Evolutionary conservation across 2,329 filamentous ascomycete species (phyloP).

Genomic region (Catunica adiposa): DNA sequence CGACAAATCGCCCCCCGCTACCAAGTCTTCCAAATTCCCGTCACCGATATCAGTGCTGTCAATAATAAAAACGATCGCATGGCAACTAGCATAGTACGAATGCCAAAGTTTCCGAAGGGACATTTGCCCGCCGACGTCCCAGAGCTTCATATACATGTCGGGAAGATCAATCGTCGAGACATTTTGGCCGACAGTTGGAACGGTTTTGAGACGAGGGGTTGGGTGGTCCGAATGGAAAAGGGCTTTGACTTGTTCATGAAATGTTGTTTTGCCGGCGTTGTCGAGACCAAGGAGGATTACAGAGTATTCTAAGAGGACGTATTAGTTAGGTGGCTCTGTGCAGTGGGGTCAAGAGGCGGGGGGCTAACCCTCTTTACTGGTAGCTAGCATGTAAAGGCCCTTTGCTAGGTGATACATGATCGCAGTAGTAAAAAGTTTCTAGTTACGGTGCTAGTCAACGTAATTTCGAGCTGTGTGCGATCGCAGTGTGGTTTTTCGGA

Average conservation of each 20-base stretch:
- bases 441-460: background rate
- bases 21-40: constrained; percentile 40
- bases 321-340: background rate
- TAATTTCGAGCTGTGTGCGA: background rate
- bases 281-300: constrained; percentile 93
- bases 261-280: constrained; percentile 96
- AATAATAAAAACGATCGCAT: constrained; percentile 95
- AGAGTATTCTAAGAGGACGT: constrained; percentile 60
- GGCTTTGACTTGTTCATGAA: constrained; percentile 90
- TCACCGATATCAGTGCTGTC: constrained; percentile 89
- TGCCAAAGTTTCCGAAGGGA: constrained; percentile 84
- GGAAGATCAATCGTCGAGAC: constrained; percentile 79
- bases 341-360: background rate
- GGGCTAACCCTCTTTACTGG: constrained; percentile 75
- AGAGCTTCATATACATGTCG: constrained; percentile 95
- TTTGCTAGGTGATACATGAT: constrained; percentile 91
- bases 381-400: constrained; percentile 84
- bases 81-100: constrained; percentile 82
- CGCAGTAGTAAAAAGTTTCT: background rate
- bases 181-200: constrained; percentile 94
- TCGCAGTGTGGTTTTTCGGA: background rate
- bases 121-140: constrained; percentile 93
- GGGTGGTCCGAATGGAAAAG: constrained; percentile 52
- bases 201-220: constrained; percentile 61
- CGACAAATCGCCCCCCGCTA: constrained; percentile 20